These are phyloP conservation scores for Kodamaea kaohsiungensis DNA, from an alignment of 805 yeast species.

Conservation along the genomic window DNA sequence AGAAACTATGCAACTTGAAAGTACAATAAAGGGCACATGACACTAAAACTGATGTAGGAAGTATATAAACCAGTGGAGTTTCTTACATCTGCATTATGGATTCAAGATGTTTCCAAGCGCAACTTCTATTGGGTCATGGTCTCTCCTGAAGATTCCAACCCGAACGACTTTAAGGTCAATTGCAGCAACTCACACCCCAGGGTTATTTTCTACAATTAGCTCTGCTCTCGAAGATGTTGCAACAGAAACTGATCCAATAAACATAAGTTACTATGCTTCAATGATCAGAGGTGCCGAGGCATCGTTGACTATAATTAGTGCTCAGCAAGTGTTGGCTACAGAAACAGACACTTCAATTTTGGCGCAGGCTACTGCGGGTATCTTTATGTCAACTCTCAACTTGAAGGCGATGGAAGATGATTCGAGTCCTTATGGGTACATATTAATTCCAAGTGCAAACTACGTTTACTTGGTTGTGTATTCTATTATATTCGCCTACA, in stretches of 20 bases:
- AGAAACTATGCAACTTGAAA: too few relatives aligned
- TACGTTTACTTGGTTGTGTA: conserved; percentile 16
- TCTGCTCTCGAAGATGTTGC: conserved; percentile 9
- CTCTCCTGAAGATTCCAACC: conserved; percentile 27
- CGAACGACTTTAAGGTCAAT: conserved; percentile 28
- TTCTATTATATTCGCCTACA: conserved; percentile 11
- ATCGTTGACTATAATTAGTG: conserved; percentile 33
- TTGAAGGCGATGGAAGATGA: conserved; percentile 30
- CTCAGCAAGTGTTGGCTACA: conserved; percentile 37
- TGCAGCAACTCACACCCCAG: conserved; percentile 25
- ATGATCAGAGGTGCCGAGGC: conserved; percentile 36
- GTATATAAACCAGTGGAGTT: too few relatives aligned
- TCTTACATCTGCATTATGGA: too few relatives aligned
- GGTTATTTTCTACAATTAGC: conserved; percentile 14
- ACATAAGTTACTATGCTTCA: conserved; percentile 16
- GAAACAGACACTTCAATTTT: conserved; percentile 29
- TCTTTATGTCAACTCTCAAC: conserved; percentile 33
- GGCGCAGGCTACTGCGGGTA: conserved; percentile 33
- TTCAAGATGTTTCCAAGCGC: background rate
- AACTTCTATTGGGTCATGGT: conserved; percentile 18
- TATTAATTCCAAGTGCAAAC: conserved; percentile 15
- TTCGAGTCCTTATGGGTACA: conserved; percentile 18
- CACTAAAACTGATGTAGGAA: too few relatives aligned
- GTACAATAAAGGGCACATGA: too few relatives aligned
- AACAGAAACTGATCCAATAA: conserved; percentile 19